Percentiles rank a stretch among this genome's conserved stretches.
These are phyloP conservation scores for Trichosporon asahii DNA, from an alignment of 1,284 basidiomycete genomes.

Conservation along the genomic window DNA sequence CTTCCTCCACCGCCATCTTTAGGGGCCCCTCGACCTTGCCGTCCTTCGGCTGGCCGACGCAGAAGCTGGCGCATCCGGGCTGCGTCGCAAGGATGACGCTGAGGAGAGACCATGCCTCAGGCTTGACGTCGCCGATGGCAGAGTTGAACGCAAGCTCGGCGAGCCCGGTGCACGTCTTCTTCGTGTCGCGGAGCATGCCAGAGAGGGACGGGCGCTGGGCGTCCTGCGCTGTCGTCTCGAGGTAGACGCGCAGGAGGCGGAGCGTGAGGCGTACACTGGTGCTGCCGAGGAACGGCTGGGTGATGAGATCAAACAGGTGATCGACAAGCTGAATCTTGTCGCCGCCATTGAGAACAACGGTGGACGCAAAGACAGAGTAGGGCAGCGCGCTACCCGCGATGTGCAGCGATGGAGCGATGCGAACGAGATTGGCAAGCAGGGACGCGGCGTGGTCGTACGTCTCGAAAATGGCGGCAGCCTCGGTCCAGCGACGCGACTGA, in stretches of 20 bases:
- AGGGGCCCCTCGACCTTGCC: slow-evolving; percentile 49
- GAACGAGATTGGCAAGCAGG: slow-evolving; percentile 35
- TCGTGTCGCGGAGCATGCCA: slow-evolving; percentile 37
- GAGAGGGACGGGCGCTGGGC: slow-evolving; percentile 37
- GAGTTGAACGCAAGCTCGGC: slow-evolving; percentile 26
- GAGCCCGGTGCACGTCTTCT: slow-evolving; percentile 30
- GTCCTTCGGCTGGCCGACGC: slow-evolving; percentile 62
- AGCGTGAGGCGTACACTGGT: slow-evolving; percentile 29
- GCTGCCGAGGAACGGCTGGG: slow-evolving; percentile 26
- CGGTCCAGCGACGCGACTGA: slow-evolving; percentile 27
- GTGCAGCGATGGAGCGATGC: slow-evolving; percentile 27
- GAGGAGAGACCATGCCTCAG: slow-evolving; percentile 78
- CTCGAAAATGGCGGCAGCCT: slow-evolving; percentile 32
- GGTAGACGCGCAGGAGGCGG: slow-evolving; percentile 34
- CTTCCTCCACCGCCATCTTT: slow-evolving; percentile 60
- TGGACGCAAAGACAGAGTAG: slow-evolving; percentile 29
- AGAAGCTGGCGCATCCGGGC: slow-evolving; percentile 77
- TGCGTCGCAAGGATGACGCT: slow-evolving; percentile 77
- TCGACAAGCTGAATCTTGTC: slow-evolving; percentile 40
- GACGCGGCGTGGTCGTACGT: slow-evolving; percentile 33
- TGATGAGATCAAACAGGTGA: slow-evolving; percentile 35
- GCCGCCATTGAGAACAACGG: slow-evolving; percentile 22
- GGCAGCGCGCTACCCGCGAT: slow-evolving; percentile 31
- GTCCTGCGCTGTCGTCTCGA: slow-evolving; percentile 33
- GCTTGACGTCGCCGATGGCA: slow-evolving; percentile 55